phyloP scores from a whole-genome alignment of 306 rosid genomes.

The Rubus idaeus region DNA sequence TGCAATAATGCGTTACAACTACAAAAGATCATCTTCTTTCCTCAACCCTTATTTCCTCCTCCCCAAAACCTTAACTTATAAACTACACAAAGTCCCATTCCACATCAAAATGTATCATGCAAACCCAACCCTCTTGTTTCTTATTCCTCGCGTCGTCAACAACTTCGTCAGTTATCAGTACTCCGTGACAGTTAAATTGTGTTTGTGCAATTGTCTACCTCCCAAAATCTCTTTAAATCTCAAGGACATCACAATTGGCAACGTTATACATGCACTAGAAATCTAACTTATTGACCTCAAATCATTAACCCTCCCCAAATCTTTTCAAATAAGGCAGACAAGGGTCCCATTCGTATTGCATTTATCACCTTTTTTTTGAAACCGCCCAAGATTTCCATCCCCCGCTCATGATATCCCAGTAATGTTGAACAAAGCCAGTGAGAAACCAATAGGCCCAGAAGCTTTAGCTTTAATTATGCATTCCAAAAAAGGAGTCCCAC shows the following conservation, averaged over 20 bases:
- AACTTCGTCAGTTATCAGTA: background rate
- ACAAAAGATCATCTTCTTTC: background rate
- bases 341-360: background rate
- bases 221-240: background rate
- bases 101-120: background rate
- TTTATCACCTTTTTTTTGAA: background rate
- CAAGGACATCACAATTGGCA: background rate
- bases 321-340: background rate
- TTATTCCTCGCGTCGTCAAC: background rate
- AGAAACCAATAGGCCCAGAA: background rate
- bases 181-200: background rate
- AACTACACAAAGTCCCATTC: background rate
- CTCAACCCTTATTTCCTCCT: background rate
- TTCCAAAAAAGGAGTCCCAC: background rate
- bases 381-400: background rate
- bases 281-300: background rate
- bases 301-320: background rate
- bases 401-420: background rate
- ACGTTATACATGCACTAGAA: background rate
- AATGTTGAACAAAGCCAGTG: background rate
- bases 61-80: background rate
- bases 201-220: background rate
- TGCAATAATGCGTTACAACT: background rate
- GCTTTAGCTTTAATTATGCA: background rate
- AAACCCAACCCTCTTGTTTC: background rate